Percentiles rank a stretch among this genome's conserved stretches.
Conservation (phyloP, 2,329 filamentous ascomycete species). For the Colletotrichum neosansevieriae region DNA sequence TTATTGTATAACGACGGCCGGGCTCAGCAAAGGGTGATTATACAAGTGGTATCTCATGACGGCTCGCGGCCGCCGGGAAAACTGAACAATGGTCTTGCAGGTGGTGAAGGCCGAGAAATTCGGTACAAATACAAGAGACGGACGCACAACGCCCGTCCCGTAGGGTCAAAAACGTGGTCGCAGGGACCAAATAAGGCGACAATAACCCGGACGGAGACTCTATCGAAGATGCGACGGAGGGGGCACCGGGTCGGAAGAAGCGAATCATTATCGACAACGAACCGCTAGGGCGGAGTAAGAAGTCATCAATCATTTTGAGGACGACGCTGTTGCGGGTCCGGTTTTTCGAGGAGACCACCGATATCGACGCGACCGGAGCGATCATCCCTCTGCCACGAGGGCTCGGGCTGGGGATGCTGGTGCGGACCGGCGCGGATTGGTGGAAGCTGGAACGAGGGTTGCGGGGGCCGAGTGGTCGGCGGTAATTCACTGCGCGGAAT, state of each 20-base stretch:
- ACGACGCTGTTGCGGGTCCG: conserved; percentile 53
- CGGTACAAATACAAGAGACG: conserved; percentile 30
- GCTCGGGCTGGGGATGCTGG: conserved; percentile 42
- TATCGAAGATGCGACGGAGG: conserved; percentile 25
- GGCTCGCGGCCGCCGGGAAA: conserved; percentile 33
- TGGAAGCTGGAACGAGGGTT: conserved; percentile 58
- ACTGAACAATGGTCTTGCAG: conserved; percentile 19
- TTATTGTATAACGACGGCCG: conserved; percentile 31
- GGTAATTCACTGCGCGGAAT: conserved; percentile 65
- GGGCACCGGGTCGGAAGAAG: conserved; percentile 19
- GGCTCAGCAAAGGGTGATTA: conserved; percentile 23
- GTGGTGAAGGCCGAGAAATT: conserved; percentile 15
- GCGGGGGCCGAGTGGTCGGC: conserved; percentile 48
- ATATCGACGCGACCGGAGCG: conserved; percentile 69
- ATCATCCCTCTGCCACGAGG: conserved; percentile 59
- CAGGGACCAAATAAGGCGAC: conserved; percentile 14
- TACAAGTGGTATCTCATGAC: conserved; percentile 43
- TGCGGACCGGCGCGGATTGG: conserved; percentile 59
- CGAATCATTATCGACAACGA: conserved; percentile 38
- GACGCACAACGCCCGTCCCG: conserved; percentile 16
- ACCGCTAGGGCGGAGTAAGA: conserved; percentile 23
- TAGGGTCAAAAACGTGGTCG: conserved; percentile 18
- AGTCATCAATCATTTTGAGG: conserved; percentile 44
- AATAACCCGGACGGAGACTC: conserved; percentile 10
- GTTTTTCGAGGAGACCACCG: conserved; percentile 70